Conservation (phyloP, 805 yeast genomes). For the Kuraishia borneana region DNA sequence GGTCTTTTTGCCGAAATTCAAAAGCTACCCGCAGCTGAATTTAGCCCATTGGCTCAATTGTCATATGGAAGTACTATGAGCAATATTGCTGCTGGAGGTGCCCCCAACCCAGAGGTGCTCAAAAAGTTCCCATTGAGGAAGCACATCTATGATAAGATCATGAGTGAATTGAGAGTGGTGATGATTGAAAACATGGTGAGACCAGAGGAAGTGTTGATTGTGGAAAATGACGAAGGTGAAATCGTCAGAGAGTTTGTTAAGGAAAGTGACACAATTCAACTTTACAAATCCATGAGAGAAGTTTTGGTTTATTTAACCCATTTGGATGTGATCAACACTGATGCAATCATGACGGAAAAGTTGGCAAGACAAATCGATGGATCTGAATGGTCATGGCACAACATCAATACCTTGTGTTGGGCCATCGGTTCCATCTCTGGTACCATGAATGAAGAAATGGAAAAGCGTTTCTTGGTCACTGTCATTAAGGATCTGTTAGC, state of each 20-base stretch:
- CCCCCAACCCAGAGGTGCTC: constrained; percentile 71
- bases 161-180: constrained; percentile 81
- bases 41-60: constrained; percentile 70
- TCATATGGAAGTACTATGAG: constrained; percentile 23
- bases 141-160: constrained; percentile 67
- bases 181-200: constrained; percentile 96
- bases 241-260: constrained; percentile 95
- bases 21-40: constrained; percentile 57
- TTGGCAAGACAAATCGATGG: constrained; percentile 91
- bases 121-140: constrained; percentile 77
- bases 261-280: constrained; percentile 92
- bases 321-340: constrained; percentile 88
- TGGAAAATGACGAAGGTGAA: constrained; percentile 98
- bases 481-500: constrained; percentile 89
- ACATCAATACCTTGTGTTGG: constrained; percentile 96
- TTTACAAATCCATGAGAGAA: constrained; percentile 93
- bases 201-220: constrained; percentile 95
- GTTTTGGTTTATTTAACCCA: constrained; percentile 92
- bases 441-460: constrained; percentile 97
- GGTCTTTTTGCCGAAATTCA: constrained; percentile 81
- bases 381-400: constrained; percentile 98
- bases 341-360: constrained; percentile 85
- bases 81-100: constrained; percentile 38
- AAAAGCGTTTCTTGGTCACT: constrained; percentile 83
- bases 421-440: constrained; percentile 99